A percentile compares a stretch with the other conserved stretches of the same genome.
Evolutionary conservation across 2,329 filamentous ascomycete genomes (phyloP).

Genomic region (Seiridium cupressi): DNA sequence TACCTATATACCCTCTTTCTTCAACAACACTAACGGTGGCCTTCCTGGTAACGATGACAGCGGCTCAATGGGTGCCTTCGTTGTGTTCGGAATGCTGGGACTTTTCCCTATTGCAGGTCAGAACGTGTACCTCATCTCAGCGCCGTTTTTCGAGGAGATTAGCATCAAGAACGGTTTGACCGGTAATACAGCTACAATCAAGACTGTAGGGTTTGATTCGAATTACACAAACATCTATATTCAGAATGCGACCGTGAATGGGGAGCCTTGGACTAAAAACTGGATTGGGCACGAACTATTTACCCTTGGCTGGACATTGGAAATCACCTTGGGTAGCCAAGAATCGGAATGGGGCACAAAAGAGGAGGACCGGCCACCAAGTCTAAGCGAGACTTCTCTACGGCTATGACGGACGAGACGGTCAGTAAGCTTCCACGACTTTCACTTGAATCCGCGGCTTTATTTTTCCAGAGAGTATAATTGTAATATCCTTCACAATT

Average conservation of each 20-base stretch:
- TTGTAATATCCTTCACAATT: too few species aligned
- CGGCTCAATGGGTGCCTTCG: conserved; percentile 62
- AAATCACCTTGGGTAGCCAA: conserved; percentile 59
- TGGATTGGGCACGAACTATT: conserved; percentile 64
- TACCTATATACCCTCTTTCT: conserved; percentile 58
- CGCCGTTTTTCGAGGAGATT: conserved; percentile 58
- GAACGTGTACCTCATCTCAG: conserved; percentile 61
- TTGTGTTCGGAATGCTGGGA: conserved; percentile 58
- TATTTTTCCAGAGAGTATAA: too few species aligned
- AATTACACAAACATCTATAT: conserved; percentile 55
- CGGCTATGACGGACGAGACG: neutral
- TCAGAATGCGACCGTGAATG: conserved; percentile 56
- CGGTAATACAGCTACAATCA: conserved; percentile 54
- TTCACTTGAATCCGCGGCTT: too few species aligned
- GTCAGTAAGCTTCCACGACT: neutral
- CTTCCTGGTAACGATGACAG: conserved; percentile 64
- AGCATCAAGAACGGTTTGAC: conserved; percentile 49
- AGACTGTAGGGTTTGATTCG: conserved; percentile 55
- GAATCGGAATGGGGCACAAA: conserved; percentile 67
- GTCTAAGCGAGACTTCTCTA: conserved; percentile 11
- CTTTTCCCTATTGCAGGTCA: conserved; percentile 61
- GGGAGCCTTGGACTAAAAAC: conserved; percentile 51
- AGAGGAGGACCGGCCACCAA: conserved; percentile 33
- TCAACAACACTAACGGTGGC: conserved; percentile 54
- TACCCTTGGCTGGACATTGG: conserved; percentile 52